Evolutionary conservation across 192 early-diverging fungal genomes (phyloP).

Genomic region (Coemansia reversa): DNA sequence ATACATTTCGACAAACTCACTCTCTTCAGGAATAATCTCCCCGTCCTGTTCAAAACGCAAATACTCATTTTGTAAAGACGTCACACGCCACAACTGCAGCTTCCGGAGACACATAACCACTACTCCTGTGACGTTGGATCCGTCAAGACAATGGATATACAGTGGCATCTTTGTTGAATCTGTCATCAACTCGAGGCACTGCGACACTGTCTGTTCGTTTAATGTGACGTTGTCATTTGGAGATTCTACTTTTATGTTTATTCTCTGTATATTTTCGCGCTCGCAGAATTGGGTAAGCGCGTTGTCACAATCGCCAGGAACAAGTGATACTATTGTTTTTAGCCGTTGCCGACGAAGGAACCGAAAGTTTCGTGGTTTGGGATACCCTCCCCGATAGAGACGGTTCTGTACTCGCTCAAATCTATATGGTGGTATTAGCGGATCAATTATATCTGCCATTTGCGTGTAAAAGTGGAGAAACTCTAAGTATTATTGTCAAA

Average conservation of each 20-base stretch:
- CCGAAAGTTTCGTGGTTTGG: conserved; percentile 78
- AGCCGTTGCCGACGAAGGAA: conserved; percentile 72
- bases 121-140: conserved; percentile 80
- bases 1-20: conserved; percentile 54
- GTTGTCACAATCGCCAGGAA: conserved; percentile 68
- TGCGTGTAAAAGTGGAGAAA: no score
- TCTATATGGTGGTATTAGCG: conserved; percentile 68
- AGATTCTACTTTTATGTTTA: conserved; percentile 73
- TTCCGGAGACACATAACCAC: conserved; percentile 85
- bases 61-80: conserved; percentile 72
- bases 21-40: conserved; percentile 54
- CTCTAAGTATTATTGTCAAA: no score
- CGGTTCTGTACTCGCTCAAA: conserved; percentile 83
- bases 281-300: conserved; percentile 65
- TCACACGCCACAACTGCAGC: conserved; percentile 83
- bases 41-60: conserved; percentile 60
- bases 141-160: conserved; percentile 91
- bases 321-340: conserved; percentile 82
- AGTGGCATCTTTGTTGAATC: conserved; percentile 71
- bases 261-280: conserved; percentile 60
- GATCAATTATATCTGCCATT: conserved; percentile 48
- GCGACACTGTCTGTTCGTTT: conserved; percentile 68
- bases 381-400: conserved; percentile 86
- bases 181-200: conserved; percentile 71
- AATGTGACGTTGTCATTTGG: conserved; percentile 88